Conservation (phyloP, 805 yeast species). For the Teunomyces tritomae region DNA sequence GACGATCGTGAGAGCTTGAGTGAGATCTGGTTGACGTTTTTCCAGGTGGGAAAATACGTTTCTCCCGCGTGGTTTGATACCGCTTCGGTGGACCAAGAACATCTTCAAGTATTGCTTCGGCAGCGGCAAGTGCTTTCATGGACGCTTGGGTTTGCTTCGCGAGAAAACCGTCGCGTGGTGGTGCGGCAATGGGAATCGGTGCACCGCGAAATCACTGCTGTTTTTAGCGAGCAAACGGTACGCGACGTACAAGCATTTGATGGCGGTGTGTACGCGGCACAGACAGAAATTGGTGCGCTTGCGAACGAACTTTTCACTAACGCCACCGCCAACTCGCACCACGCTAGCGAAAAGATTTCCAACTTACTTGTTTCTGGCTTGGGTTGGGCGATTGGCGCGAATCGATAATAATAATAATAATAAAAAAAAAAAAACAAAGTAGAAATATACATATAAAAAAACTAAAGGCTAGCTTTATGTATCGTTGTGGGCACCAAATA, state of each 20-base stretch:
- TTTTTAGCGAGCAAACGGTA: slow-evolving; percentile 10
- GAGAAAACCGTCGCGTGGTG: slow-evolving; percentile 47
- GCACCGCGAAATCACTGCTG: slow-evolving; percentile 33
- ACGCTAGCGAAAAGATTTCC: slow-evolving; percentile 47
- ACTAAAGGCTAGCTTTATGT: too few relatives aligned
- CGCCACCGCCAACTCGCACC: slow-evolving; percentile 29
- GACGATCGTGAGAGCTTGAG: slow-evolving; percentile 16
- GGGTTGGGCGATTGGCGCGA: slow-evolving; percentile 66
- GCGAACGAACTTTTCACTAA: slow-evolving; percentile 30
- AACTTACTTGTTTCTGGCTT: slow-evolving; percentile 52
- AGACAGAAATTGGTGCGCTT: slow-evolving; percentile 13
- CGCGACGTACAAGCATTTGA: slow-evolving; percentile 6
- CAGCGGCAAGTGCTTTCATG: slow-evolving; percentile 57
- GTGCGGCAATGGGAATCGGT: slow-evolving; percentile 62
- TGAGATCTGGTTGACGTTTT: slow-evolving; percentile 66
- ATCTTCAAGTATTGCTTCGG: slow-evolving; percentile 29
- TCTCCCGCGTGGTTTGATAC: slow-evolving; percentile 14
- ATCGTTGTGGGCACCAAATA: not conserved
- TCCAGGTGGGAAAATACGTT: slow-evolving; percentile 63
- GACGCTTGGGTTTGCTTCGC: slow-evolving; percentile 37
- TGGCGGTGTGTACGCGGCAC: not conserved
- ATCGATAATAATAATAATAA: slow-evolving; percentile 6
- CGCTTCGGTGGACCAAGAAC: slow-evolving; percentile 10
- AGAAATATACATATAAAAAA: too few relatives aligned
- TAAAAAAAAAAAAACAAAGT: not conserved